phyloP scores from a whole-genome alignment of 2,329 filamentous ascomycete genomes.

The Fusarium continuum region DNA sequence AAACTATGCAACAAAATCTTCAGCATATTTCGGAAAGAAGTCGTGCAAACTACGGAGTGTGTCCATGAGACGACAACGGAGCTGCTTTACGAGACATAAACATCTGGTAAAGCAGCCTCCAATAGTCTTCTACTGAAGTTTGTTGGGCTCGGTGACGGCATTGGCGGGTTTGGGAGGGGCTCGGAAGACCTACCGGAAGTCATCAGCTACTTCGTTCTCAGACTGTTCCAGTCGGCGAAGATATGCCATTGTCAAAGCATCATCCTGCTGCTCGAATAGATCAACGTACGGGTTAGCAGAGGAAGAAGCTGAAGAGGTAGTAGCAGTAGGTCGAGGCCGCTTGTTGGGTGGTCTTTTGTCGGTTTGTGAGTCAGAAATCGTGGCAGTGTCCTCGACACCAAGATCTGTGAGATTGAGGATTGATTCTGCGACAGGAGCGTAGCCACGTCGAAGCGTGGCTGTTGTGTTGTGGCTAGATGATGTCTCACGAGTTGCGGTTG shows the following conservation, averaged over 20 bases:
- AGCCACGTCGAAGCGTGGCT: slow-evolving; percentile 15
- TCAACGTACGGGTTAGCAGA: slow-evolving; percentile 44
- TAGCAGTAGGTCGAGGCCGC: not conserved
- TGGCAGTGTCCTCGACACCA: not conserved
- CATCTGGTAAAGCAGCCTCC: not conserved
- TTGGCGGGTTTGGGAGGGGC: not conserved
- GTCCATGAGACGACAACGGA: not conserved
- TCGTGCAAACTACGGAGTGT: too few species aligned
- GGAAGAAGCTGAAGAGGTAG: slow-evolving; percentile 26
- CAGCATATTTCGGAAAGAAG: slow-evolving; percentile 12
- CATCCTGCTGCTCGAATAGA: slow-evolving; percentile 46
- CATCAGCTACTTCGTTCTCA: slow-evolving; percentile 42
- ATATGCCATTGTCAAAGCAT: slow-evolving; percentile 45
- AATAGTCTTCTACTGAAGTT: slow-evolving; percentile 10
- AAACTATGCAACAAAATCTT: slow-evolving; percentile 33
- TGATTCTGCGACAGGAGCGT: slow-evolving; percentile 34
- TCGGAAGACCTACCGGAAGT: slow-evolving; percentile 45
- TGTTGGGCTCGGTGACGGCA: slow-evolving; percentile 6
- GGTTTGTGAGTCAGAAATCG: not conserved
- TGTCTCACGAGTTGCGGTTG: not conserved
- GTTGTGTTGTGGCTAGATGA: not conserved
- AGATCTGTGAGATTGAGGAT: slow-evolving; percentile 31
- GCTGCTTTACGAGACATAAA: not conserved
- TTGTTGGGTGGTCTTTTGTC: not conserved
- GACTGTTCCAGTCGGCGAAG: slow-evolving; percentile 43